Conservation (phyloP, 805 yeast genomes). For the Sugiyamaella mastotermitis region DNA sequence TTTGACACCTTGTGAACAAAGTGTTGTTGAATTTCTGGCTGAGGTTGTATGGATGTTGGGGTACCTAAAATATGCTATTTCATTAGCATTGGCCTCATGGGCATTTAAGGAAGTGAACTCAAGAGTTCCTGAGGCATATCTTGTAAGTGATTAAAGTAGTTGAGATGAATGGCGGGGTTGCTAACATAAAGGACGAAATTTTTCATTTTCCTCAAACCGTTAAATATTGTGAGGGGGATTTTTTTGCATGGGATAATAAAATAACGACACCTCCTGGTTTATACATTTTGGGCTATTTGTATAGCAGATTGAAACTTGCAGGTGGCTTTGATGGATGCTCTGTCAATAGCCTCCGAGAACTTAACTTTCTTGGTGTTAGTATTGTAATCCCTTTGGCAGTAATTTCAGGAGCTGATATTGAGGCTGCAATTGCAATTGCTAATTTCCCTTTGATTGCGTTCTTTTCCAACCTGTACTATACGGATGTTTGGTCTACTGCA, state of each 20-base stretch:
- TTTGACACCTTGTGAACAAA: too few relatives aligned
- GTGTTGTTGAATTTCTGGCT: too few relatives aligned
- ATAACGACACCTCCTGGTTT: conserved; percentile 97
- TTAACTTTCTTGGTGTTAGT: conserved; percentile 46
- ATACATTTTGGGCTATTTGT: conserved; percentile 45
- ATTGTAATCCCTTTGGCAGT: conserved; percentile 36
- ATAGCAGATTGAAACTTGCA: conserved; percentile 7
- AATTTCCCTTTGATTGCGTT: conserved; percentile 68
- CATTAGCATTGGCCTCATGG: conserved; percentile 10
- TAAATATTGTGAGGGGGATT: conserved; percentile 55
- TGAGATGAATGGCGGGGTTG: neutral
- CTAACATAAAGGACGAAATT: conserved; percentile 51
- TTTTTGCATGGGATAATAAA: conserved; percentile 72
- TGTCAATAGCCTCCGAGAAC: conserved; percentile 39
- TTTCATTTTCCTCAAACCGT: conserved; percentile 82
- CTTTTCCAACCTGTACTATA: conserved; percentile 75
- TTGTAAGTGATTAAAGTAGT: conserved; percentile 4
- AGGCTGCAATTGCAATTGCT: conserved; percentile 18
- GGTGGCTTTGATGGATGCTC: conserved; percentile 18
- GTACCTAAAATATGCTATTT: conserved; percentile 4
- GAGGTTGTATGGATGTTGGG: too few relatives aligned
- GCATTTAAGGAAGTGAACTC: conserved; percentile 4
- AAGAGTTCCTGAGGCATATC: conserved; percentile 24
- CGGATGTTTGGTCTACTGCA: conserved; percentile 89
- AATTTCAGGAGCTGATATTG: conserved; percentile 17